A percentile compares a stretch with the other conserved stretches of the same genome.
Evolutionary conservation across 176 grass and related monocot genomes (phyloP).

Genomic region (Zizania latifolia): DNA sequence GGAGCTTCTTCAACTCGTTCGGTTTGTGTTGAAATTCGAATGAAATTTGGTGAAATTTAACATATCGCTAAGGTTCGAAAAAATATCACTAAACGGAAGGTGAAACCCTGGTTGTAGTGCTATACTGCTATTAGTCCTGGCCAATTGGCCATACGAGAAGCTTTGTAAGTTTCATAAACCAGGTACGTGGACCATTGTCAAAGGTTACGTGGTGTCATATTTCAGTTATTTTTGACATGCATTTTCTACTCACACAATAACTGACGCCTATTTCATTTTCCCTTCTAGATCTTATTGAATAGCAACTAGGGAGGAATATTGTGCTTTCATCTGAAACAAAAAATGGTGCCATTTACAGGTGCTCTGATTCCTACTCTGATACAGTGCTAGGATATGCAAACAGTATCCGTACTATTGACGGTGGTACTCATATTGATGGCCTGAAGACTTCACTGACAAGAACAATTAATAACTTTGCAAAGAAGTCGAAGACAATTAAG

Average conservation of each 20-base stretch:
- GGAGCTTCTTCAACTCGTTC: too few species aligned
- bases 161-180: neutral
- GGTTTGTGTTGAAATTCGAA: too few species aligned
- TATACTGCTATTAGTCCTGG: conserved; percentile 3
- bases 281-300: neutral
- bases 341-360: conserved; percentile 55
- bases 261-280: neutral
- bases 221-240: conserved; percentile 5
- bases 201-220: conserved; percentile 8
- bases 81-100: too few species aligned
- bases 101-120: too few species aligned
- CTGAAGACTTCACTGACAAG: conserved; percentile 84
- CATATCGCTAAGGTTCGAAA: too few species aligned
- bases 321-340: conserved; percentile 16
- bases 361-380: conserved; percentile 90
- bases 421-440: conserved; percentile 97
- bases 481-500: conserved; percentile 86
- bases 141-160: neutral
- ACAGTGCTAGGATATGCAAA: conserved; percentile 94
- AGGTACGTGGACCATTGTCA: neutral
- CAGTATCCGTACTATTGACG: conserved; percentile 96
- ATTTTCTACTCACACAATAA: neutral
- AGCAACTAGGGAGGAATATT: neutral
- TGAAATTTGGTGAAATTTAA: too few species aligned
- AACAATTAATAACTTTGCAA: conserved; percentile 83